Evolutionary conservation across 352 stramenopile genomes (phyloP), one percentile per base, ranked within the genome.

Genomic region (Albugo laibachii): DNA sequence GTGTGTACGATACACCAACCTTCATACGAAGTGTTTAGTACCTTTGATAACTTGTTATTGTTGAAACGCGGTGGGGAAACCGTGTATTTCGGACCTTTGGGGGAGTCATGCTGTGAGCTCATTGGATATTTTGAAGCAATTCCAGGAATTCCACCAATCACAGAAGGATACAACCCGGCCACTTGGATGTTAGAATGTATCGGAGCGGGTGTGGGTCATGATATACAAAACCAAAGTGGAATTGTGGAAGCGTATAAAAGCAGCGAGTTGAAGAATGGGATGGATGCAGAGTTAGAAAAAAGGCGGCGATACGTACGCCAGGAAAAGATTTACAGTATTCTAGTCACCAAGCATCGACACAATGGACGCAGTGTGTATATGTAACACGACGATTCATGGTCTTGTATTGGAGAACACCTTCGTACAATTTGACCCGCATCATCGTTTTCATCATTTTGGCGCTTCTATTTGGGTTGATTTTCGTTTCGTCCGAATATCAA

Each of bases 1-100:
- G 61, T 95, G 0, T 94, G 87, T 46, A 95, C 83, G 6, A 96
- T 96, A 56, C 86, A 96, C 53, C 86, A 96, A 56, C 86, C 86
- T 13, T 75, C 64, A 15, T 76, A 66, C 2, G 75, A 94, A 45
- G 74, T 95, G 10, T 94, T 95, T 24, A 67, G 71, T 14, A 66
- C 80, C 19, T 94, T 95, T 53, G 79, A 95, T 55, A 70, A 69
- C 31, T 47, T 94, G 6, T 62, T 94, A 42, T 49, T 95, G 4
- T 59, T 95, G 12, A 55, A 77, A 40, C 57, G 61, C 10, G 72
- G 72, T 8, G 71, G 73, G 2, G 54, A 53, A 16, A 61, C 54
- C 5, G 61, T 78, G 0, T 85, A 66, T 54, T 79, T 77, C 45
- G 72, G 72, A 11, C 57, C 80, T 13, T 52, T 85, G 0, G 66